Conservation (phyloP, 139 green algal species). For the Closterium sp. region DNA sequence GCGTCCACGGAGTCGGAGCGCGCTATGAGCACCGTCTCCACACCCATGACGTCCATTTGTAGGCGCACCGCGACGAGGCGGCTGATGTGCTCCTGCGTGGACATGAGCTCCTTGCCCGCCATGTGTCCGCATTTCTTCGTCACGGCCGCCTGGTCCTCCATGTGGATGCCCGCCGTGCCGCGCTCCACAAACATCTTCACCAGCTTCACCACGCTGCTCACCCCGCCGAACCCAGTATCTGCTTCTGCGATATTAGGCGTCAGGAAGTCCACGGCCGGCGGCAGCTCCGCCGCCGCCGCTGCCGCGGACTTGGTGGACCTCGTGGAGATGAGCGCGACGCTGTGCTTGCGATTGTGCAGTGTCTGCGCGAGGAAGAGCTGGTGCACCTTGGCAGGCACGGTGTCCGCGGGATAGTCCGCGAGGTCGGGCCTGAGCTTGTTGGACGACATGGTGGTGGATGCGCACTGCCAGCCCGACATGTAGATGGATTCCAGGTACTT, state of each 20-base stretch:
- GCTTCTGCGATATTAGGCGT: no score
- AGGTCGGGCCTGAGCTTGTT: constrained; percentile 19
- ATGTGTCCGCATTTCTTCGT: no score
- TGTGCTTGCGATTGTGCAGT: constrained; percentile 18
- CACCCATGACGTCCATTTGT: no score
- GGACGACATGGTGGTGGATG: constrained; percentile 6
- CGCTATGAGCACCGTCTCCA: constrained; percentile 56
- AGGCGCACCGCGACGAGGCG: not conserved
- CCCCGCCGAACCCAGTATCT: constrained; percentile 81
- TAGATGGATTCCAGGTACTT: constrained; percentile 80
- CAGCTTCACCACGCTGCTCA: constrained; percentile 80
- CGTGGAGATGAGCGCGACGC: not conserved
- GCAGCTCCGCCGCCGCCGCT: no score
- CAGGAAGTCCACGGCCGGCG: constrained; percentile 62
- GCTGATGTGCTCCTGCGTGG: no score
- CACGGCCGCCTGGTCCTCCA: no score
- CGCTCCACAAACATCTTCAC: no score
- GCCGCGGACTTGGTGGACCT: not conserved
- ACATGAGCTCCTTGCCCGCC: no score
- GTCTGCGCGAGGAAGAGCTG: constrained; percentile 22
- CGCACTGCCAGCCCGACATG: constrained; percentile 77
- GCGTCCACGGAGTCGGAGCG: constrained; percentile 72
- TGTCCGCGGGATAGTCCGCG: constrained; percentile 17
- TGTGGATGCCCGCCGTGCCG: no score
- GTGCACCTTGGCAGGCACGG: constrained; percentile 25